Base-by-base conservation (phyloP, 495 filamentous ascomycete species). In the Parmelia sp. region DNA sequence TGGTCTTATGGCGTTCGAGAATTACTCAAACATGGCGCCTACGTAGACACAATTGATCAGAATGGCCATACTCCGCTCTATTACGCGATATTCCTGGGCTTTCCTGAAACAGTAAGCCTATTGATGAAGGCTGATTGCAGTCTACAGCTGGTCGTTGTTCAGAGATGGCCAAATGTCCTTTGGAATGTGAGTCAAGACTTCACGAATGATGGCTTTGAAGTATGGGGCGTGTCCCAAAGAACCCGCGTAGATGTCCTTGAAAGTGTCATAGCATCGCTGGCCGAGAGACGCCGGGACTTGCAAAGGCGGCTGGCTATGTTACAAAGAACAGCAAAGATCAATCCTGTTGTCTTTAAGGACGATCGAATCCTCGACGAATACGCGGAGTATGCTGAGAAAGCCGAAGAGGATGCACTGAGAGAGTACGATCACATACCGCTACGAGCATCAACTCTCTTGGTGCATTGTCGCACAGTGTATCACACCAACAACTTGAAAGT, bases 401-500 rank as follows among this genome's bases (percentile, higher is more conserved):
- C 39, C 12, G 39, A 42, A 12, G 15, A 42, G 6, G 15, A 42
- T 42, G 39, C 39, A 42, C 12, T 42, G 39, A 42, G 12, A 42
- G 39, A 3, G 39, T 42, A 42, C 15, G 39, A 14, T 42, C 39
- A 42, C 12, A 42, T 42, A 14, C 39, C 39, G 10, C 35, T 4
- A 42, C 39, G 12, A 8, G 39, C 39, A 14, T 42, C 39, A 42
- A 42, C 6, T 42, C 39, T 45, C 44, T 21, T 45, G n/a, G 4
- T 4, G 15, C 1, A 45, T n/a, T 23, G 44, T n/a, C 19, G 9
- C 1, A 49, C 45, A 8, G 8, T 49, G n/a, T 49, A 25, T 49
- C 45, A 49, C 12, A 8, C 1, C 1, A 11, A 1, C 2, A 1
- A 15, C 1, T 9, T 11, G 1, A 10, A 2, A 7, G 8, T 9